Evolutionary conservation across 805 yeast species (phyloP), one percentile per base, ranked within the genome.

Genomic region (Cyberlindnera amylophila): DNA sequence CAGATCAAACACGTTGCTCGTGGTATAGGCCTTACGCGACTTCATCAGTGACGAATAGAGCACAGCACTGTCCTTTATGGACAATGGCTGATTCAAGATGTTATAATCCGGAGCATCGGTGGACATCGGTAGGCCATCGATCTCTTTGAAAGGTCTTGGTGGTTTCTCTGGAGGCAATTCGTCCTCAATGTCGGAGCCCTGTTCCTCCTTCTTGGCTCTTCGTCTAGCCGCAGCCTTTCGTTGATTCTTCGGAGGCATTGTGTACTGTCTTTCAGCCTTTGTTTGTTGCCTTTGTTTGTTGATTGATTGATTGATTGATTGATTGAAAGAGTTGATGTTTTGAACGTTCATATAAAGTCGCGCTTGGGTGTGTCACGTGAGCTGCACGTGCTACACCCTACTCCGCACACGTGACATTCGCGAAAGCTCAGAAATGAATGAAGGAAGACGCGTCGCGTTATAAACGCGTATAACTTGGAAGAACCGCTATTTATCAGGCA

Each of bases 1-100:
- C 36, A 83, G 69, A 45, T 77, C 78, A 55, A 91, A 89, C 73
- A 88, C 77, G 28, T 74, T 73, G 4, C 82, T 71, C 62, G 81
- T 56, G 47, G 82, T 59, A 86, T 86, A 76, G 32, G 80, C 68
- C 49, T 73, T 74, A 29, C 98, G 68, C 0, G 97, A 90, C 30
- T 77, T 75, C 55, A 84, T 72, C 41, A 90, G 62, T 0, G 96
- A 81, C 24, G 78, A 72, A 55, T 84, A 83, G 8, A 86, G 58
- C 0, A 83, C 83, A 0, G 86, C 88, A 36, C 87, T 73, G 53
- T 86, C 95, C 54, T 77, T 78, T 10, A 83, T 71, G 0, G 86
- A 73, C 18, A 88, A 65, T 2, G 96, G 86, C 49, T 77, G 75
- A 23, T 75, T 75, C 19, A 89, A 63, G 2, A 77, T 68, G 1